Evolutionary conservation across 2,329 filamentous ascomycete species (phyloP), one percentile per base, ranked within the genome.

Genomic region (Trichoderma simmonsii): DNA sequence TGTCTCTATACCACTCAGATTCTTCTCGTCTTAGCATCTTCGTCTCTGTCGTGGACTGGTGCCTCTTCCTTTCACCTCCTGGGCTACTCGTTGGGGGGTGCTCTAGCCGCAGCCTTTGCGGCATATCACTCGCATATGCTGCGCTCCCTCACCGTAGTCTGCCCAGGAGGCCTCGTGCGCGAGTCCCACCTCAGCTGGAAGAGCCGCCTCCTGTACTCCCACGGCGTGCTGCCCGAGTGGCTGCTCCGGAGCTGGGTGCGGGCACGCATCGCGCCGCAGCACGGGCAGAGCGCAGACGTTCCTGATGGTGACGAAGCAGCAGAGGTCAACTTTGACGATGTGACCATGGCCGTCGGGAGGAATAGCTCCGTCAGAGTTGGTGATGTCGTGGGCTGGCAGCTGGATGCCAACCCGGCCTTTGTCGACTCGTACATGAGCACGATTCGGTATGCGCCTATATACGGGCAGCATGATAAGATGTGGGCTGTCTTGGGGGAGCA

Each of bases 41-140:
- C 91, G 0, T 80, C 82, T 1, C 77, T 91, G 3, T 71, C 85
- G 0, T 93, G 90, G 90, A 82, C 81, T 4, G 79, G 82, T 34
- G 82, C 83, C 66, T 82, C 83, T 8, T 85, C 85, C 67, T 95
- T 96, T 80, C 88, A 90, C 73, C 82, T 97, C 6, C 82, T 94
- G 4, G 94, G 93, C 2, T 97, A 96, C 80, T 94, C 92, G 0
- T 85, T 97, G 0, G 93, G 94, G 60, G 94, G 93, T 43, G 92
- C 91, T 15, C 87, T 97, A 54, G 86, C 88, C 1, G 90, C 89
- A 11, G 86, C 89, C 24, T 95, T 96, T 78, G 87, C 92, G 1
- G 86, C 87, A 1, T 89, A 89, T 77, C 93, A 93, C 77, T 89
- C 92, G 0, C 81, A 88, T 48, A 82, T 92, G 54, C 82, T 95